phyloP scores from a whole-genome alignment of 352 stramenopile species.

The Pythium sukuiense region DNA sequence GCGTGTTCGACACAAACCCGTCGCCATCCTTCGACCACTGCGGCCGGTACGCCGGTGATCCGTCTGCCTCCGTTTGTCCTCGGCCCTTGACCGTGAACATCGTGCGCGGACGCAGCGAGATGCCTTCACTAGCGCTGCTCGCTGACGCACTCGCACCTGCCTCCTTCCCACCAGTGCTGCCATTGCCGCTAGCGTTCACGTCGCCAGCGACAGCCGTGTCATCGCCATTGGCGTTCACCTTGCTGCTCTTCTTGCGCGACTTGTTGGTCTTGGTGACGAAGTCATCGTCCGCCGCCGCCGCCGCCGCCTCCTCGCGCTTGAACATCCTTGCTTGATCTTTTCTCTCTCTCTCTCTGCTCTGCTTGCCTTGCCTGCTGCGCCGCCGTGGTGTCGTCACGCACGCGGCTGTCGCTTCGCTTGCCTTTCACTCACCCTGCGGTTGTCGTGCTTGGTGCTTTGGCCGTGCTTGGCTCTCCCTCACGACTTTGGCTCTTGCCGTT shows the following conservation, averaged over 20 bases:
- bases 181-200: not conserved
- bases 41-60: slow-evolving; percentile 62
- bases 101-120: slow-evolving; percentile 79
- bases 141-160: not conserved
- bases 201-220: slow-evolving; percentile 9
- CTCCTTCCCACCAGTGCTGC: not conserved
- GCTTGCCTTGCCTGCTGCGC: not conserved
- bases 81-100: slow-evolving; percentile 90
- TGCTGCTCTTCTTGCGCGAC: slow-evolving; percentile 62
- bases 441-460: not conserved
- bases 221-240: slow-evolving; percentile 15
- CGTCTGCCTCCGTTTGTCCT: slow-evolving; percentile 67
- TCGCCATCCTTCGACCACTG: slow-evolving; percentile 88
- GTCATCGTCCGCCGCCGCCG: slow-evolving; percentile 49
- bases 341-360: slow-evolving; percentile 11
- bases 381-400: slow-evolving; percentile 2
- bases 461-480: slow-evolving; percentile 5
- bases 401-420: not conserved
- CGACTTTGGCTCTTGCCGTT: slow-evolving; percentile 5
- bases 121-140: slow-evolving; percentile 30
- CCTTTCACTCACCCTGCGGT: not conserved
- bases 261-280: slow-evolving; percentile 80
- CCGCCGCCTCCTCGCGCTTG: slow-evolving; percentile 39
- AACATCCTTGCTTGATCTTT: slow-evolving; percentile 13
- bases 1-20: slow-evolving; percentile 67